These are phyloP conservation scores for Friedmanniomyces endolithicus DNA, from an alignment of 495 filamentous ascomycete species.

Conservation along the genomic window DNA sequence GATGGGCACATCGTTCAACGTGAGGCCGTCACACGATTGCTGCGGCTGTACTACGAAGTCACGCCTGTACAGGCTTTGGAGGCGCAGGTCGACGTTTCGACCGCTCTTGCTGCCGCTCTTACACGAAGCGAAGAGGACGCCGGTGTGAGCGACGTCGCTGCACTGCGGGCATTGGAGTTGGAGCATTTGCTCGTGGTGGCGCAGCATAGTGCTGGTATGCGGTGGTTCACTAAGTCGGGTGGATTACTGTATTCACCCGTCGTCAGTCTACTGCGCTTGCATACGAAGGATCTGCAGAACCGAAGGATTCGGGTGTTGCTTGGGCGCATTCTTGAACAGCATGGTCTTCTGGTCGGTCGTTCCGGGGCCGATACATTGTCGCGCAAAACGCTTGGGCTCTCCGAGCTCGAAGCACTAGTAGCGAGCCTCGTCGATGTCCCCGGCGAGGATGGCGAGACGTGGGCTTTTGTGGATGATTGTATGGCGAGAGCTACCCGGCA, in stretches of 20 bases:
- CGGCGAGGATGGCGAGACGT: background rate
- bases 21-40: conserved; percentile 60
- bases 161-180: conserved; percentile 51
- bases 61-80: conserved; percentile 67
- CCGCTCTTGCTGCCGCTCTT: conserved; percentile 55
- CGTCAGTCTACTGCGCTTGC: conserved; percentile 44
- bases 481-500: conserved; percentile 53
- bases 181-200: conserved; percentile 68
- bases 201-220: conserved; percentile 61
- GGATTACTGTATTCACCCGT: conserved; percentile 47
- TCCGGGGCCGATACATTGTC: background rate
- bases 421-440: conserved; percentile 32
- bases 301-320: background rate
- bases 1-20: conserved; percentile 55
- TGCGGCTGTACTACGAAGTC: conserved; percentile 69
- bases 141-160: conserved; percentile 30
- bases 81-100: conserved; percentile 75
- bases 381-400: background rate
- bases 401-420: conserved; percentile 43
- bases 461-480: conserved; percentile 55
- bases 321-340: background rate
- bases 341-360: background rate
- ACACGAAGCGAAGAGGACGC: conserved; percentile 36
- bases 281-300: conserved; percentile 5
- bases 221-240: conserved; percentile 62